phyloP scores from a whole-genome alignment of 148 eudicot species.

The Talinum fruticosum region DNA sequence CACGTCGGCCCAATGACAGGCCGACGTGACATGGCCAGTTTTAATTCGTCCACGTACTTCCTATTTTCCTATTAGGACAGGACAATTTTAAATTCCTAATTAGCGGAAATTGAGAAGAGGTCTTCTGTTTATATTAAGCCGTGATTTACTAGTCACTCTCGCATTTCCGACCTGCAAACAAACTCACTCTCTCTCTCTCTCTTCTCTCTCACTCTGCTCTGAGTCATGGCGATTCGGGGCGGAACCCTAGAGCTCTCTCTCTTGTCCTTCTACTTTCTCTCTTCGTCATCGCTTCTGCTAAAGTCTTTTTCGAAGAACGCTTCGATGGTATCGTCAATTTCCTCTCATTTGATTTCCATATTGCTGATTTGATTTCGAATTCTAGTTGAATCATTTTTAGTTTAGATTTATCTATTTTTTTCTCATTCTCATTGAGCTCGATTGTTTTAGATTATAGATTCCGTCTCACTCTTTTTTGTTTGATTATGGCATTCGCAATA shows the following conservation, averaged over 20 bases:
- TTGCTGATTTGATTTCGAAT: constrained; percentile 4
- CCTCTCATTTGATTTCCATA: not conserved
- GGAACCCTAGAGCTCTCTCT: constrained; percentile 56
- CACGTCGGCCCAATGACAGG: constrained; percentile 41
- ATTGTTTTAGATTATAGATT: not conserved
- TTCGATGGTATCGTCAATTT: constrained; percentile 48
- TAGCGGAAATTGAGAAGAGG: not conserved
- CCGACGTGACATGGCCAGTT: constrained; percentile 17
- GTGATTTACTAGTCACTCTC: constrained; percentile 14
- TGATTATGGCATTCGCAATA: not conserved
- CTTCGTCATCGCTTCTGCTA: constrained; percentile 51
- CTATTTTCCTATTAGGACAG: constrained; percentile 7
- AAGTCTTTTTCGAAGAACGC: constrained; percentile 83
- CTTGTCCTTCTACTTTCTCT: constrained; percentile 57
- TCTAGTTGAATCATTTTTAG: not conserved
- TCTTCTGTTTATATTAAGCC: constrained; percentile 7
- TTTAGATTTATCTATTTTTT: not conserved
- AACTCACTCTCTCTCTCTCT: not conserved
- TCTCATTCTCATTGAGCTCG: not conserved
- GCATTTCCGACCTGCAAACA: constrained; percentile 7
- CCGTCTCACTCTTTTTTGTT: too few relatives aligned
- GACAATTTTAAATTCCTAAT: not conserved
- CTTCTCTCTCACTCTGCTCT: not conserved
- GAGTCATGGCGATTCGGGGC: constrained; percentile 55
- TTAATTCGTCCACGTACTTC: constrained; percentile 32